These are phyloP conservation scores for Fraxinus nigra DNA, from an alignment of 305 asterid genomes.

Conservation along the genomic window DNA sequence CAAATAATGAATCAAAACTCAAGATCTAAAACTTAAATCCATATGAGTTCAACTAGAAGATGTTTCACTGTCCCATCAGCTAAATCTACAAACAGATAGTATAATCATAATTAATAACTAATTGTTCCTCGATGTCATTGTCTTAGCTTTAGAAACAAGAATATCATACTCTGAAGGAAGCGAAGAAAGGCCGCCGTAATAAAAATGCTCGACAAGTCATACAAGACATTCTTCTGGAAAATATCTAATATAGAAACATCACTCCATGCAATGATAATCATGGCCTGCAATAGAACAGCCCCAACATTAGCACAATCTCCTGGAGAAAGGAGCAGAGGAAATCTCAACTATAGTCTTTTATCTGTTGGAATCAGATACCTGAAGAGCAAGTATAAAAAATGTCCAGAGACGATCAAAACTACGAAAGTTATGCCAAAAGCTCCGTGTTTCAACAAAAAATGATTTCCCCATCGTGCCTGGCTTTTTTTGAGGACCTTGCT, in stretches of 20 bases:
- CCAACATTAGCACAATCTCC: slow-evolving; percentile 29
- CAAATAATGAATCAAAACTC: slow-evolving; percentile 19
- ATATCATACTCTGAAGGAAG: slow-evolving; percentile 74
- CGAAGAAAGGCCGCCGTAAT: slow-evolving; percentile 94
- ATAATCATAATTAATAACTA: not conserved
- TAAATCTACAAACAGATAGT: not conserved
- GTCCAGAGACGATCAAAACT: slow-evolving; percentile 99
- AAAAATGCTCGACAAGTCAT: slow-evolving; percentile 77
- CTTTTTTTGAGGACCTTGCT: slow-evolving; percentile 38
- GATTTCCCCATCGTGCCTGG: slow-evolving; percentile 78
- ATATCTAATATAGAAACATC: slow-evolving; percentile 56
- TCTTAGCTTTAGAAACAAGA: slow-evolving; percentile 21
- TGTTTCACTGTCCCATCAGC: not conserved
- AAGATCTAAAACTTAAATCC: slow-evolving; percentile 19
- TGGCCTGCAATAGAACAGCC: slow-evolving; percentile 53
- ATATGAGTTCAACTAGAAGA: slow-evolving; percentile 15
- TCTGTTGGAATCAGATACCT: slow-evolving; percentile 48
- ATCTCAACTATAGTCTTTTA: not conserved
- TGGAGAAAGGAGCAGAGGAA: slow-evolving; percentile 15
- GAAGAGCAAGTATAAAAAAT: slow-evolving; percentile 76
- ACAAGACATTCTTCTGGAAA: slow-evolving; percentile 58
- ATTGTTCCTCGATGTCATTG: not conserved
- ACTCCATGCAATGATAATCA: slow-evolving; percentile 84
- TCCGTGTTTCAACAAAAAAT: slow-evolving; percentile 87
- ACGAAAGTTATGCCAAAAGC: slow-evolving; percentile 96